These are phyloP conservation scores for Solanum etuberosum DNA, from an alignment of 257 asterid genomes.

Conservation along the genomic window DNA sequence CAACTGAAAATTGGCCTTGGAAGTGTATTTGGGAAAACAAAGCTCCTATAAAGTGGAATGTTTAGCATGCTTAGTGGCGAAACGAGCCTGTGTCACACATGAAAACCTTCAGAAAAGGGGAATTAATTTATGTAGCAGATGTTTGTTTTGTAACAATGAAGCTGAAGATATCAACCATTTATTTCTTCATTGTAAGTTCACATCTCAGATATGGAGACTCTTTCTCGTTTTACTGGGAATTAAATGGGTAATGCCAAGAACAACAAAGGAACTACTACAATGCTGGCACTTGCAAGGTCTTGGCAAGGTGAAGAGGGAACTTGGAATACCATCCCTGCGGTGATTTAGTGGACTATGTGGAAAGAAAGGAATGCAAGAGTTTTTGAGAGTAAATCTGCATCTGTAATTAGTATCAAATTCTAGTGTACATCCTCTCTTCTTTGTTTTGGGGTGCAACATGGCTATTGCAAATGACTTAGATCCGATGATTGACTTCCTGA, in stretches of 20 bases:
- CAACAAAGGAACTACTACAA: background rate
- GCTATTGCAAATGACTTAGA: background rate
- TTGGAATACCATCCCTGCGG: background rate
- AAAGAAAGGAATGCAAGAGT: background rate
- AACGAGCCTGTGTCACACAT: background rate
- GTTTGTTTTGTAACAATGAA: background rate
- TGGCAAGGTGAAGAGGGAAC: background rate
- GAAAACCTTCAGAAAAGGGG: background rate
- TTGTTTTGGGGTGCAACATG: background rate
- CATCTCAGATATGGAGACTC: background rate
- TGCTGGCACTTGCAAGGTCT: background rate
- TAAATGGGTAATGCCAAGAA: background rate
- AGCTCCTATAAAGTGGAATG: background rate
- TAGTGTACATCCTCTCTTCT: background rate
- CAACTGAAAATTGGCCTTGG: background rate
- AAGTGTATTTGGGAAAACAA: background rate
- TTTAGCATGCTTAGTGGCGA: background rate
- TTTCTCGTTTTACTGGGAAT: background rate
- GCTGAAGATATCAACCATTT: background rate
- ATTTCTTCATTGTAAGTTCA: background rate
- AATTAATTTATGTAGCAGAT: background rate
- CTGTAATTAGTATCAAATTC: background rate
- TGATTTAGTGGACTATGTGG: background rate
- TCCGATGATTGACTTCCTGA: background rate
- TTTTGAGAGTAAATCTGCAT: background rate